Evolutionary conservation across 495 filamentous ascomycete species (phyloP).

Genomic region (Polyplosphaeria fusca): DNA sequence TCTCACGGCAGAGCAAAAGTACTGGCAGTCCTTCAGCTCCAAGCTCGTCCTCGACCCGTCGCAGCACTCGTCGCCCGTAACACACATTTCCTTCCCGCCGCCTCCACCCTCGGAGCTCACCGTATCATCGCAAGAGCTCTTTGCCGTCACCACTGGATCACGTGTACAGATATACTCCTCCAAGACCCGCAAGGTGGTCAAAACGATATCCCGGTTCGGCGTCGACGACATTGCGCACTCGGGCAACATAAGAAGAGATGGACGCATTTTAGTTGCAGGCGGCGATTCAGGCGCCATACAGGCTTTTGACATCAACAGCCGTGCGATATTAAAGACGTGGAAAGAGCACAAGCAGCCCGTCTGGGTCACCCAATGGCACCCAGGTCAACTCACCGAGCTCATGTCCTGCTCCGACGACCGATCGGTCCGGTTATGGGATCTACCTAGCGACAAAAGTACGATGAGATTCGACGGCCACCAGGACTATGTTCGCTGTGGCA

Average conservation of each 20-base stretch:
- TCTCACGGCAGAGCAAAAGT: conserved; percentile 83
- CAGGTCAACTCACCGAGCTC: conserved; percentile 75
- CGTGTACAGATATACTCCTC: conserved; percentile 90
- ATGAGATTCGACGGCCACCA: conserved; percentile 80
- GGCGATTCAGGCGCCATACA: conserved; percentile 88
- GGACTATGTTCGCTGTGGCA: conserved; percentile 85
- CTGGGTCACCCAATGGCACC: conserved; percentile 85
- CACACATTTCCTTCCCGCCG: conserved; percentile 78
- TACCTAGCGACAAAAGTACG: conserved; percentile 71
- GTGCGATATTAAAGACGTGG: conserved; percentile 96
- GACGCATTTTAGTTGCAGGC: conserved; percentile 81
- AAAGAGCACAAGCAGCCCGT: conserved; percentile 91
- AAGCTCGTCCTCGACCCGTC: conserved; percentile 76
- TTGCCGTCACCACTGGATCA: conserved; percentile 87
- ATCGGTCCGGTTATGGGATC: conserved; percentile 89
- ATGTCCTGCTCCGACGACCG: conserved; percentile 86
- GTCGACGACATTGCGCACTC: conserved; percentile 75
- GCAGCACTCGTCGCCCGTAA: conserved; percentile 77
- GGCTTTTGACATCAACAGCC: conserved; percentile 84
- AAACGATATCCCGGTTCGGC: conserved; percentile 82
- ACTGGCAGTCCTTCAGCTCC: conserved; percentile 91
- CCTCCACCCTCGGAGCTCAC: conserved; percentile 48
- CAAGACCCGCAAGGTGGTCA: conserved; percentile 80
- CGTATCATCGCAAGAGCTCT: conserved; percentile 60
- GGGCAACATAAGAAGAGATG: conserved; percentile 83